Evolutionary conservation across 768 basidiomycete genomes (phyloP).

Genomic region (Thelephora ganbajun): DNA sequence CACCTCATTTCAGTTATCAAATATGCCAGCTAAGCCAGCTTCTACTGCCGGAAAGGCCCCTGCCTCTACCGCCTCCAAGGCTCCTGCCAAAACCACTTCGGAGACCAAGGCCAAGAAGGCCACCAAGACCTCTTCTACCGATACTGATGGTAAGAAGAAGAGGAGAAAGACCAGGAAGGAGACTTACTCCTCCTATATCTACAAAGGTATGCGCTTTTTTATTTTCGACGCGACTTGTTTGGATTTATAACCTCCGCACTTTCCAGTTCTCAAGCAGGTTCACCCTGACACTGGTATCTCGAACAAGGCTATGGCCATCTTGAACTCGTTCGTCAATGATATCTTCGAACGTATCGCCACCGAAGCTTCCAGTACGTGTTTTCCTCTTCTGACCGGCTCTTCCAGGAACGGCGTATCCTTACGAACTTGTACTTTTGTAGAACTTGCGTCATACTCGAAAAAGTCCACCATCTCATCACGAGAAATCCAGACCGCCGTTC

Average conservation of each 20-base stretch:
- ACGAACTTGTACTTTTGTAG: constrained; percentile 22
- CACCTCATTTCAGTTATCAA: constrained; percentile 8
- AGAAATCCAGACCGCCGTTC: constrained; percentile 95
- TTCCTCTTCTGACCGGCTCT: neutral
- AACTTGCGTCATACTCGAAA: constrained; percentile 95
- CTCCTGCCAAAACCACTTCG: constrained; percentile 50
- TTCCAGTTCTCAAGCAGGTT: constrained; percentile 83
- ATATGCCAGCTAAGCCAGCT: constrained; percentile 62
- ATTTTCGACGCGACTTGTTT: neutral
- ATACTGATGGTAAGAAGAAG: constrained; percentile 74
- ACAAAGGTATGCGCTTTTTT: constrained; percentile 47
- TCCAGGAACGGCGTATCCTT: neutral
- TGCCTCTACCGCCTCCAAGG: constrained; percentile 55
- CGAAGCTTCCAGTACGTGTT: constrained; percentile 69
- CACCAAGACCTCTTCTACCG: constrained; percentile 62
- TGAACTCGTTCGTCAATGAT: constrained; percentile 94
- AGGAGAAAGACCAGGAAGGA: constrained; percentile 78
- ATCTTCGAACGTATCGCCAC: constrained; percentile 90
- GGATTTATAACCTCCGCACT: neutral
- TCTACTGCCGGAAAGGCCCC: constrained; percentile 79
- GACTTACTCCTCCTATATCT: constrained; percentile 89
- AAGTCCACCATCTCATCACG: constrained; percentile 98
- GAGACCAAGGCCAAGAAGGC: constrained; percentile 46
- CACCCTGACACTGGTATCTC: constrained; percentile 99
- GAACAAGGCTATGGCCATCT: constrained; percentile 96